A percentile compares a stretch with the other conserved stretches of the same genome.
These are phyloP conservation scores for Euphorbia lathyris DNA, from an alignment of 345 rosid species.

Conservation along the genomic window DNA sequence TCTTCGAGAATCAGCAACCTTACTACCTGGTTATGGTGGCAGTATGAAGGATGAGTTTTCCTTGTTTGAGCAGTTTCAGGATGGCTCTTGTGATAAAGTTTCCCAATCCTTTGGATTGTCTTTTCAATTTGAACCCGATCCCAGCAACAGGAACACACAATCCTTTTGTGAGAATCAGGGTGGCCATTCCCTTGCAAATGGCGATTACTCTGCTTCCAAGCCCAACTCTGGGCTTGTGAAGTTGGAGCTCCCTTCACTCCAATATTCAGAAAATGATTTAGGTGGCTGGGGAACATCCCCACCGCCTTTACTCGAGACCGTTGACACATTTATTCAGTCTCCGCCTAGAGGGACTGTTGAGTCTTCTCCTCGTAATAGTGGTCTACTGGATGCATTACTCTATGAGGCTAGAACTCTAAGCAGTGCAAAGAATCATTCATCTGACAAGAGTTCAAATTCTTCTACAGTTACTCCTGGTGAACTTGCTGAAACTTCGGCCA, in stretches of 20 bases:
- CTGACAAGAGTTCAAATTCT: conserved; percentile 65
- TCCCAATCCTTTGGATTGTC: conserved; percentile 43
- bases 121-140: conserved; percentile 56
- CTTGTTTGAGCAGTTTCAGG: conserved; percentile 48
- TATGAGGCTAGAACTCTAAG: conserved; percentile 67
- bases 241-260: conserved; percentile 99
- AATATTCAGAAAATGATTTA: conserved; percentile 77
- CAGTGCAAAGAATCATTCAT: conserved; percentile 60
- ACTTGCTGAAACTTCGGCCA: conserved; percentile 44
- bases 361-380: conserved; percentile 73
- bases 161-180: conserved; percentile 55
- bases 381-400: conserved; percentile 88
- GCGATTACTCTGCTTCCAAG: conserved; percentile 86
- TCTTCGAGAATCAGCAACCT: conserved; percentile 50
- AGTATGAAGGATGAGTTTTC: conserved; percentile 48
- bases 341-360: conserved; percentile 55
- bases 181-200: conserved; percentile 80
- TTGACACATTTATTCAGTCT: conserved; percentile 78
- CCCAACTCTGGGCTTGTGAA: conserved; percentile 73
- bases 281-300: conserved; percentile 70
- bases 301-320: conserved; percentile 63
- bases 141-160: conserved; percentile 37
- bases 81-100: conserved; percentile 38
- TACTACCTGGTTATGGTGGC: conserved; percentile 40
- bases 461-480: conserved; percentile 54